A percentile compares a stretch with the other conserved stretches of the same genome.
These are phyloP conservation scores for Candida ficus DNA, from an alignment of 805 yeast species.

Conservation along the genomic window DNA sequence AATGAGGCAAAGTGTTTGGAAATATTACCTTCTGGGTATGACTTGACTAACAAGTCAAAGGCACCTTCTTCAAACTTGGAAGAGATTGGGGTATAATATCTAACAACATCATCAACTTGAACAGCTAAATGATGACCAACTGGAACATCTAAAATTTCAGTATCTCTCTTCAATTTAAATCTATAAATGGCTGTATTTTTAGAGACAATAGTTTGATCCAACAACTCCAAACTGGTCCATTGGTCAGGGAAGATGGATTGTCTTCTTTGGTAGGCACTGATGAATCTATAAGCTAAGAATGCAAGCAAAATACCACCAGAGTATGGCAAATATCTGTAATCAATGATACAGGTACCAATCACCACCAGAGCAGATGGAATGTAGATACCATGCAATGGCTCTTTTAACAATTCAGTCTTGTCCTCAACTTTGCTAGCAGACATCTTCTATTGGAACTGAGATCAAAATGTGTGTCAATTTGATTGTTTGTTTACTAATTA, in stretches of 20 bases:
- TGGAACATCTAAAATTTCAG: constrained; percentile 60
- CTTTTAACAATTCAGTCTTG: constrained; percentile 51
- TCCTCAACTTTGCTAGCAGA: constrained; percentile 25
- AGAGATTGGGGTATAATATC: constrained; percentile 76
- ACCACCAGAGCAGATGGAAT: constrained; percentile 61
- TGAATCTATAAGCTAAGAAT: constrained; percentile 32
- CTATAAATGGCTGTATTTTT: constrained; percentile 69
- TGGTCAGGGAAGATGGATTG: constrained; percentile 42
- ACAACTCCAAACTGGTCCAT: constrained; percentile 64
- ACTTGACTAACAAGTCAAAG: constrained; percentile 72
- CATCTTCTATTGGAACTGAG: no score
- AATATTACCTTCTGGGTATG: constrained; percentile 66
- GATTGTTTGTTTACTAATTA: background rate
- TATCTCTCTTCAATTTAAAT: constrained; percentile 56
- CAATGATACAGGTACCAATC: constrained; percentile 54
- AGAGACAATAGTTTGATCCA: constrained; percentile 69
- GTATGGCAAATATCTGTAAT: constrained; percentile 44
- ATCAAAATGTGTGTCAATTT: background rate
- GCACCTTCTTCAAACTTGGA: constrained; percentile 66
- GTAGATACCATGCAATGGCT: constrained; percentile 71
- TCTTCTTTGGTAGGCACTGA: constrained; percentile 33
- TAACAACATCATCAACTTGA: constrained; percentile 36
- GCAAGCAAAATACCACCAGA: constrained; percentile 34
- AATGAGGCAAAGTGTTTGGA: constrained; percentile 63
- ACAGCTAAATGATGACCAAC: constrained; percentile 75